These are phyloP conservation scores for Hyaloraphidium curvatum DNA, from an alignment of 192 early-diverging fungal genomes.

Conservation along the genomic window DNA sequence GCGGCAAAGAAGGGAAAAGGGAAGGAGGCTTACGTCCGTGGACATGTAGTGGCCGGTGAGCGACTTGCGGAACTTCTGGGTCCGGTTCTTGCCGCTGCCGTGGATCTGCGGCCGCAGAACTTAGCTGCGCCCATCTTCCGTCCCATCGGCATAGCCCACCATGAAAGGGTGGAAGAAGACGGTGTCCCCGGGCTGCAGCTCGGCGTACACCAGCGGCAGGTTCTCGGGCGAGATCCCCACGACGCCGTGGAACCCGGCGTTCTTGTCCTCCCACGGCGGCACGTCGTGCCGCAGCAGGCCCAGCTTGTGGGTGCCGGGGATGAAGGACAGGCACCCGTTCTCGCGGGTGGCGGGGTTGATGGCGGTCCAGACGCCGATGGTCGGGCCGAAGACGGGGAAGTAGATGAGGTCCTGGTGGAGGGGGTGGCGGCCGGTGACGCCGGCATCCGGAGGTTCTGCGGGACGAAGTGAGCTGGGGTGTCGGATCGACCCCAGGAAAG, in stretches of 20 bases:
- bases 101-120: too few species aligned
- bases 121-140: too few species aligned
- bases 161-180: not conserved
- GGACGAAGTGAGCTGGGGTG: too few species aligned
- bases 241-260: not conserved
- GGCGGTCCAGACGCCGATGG: not conserved
- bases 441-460: too few species aligned
- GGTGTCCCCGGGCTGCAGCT: not conserved
- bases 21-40: too few species aligned
- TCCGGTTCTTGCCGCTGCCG: not conserved
- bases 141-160: too few species aligned
- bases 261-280: not conserved
- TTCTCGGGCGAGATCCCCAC: not conserved
- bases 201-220: not conserved
- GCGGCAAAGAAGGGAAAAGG: too few species aligned
- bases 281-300: not conserved
- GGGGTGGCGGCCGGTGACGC: constrained; percentile 3
- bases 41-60: not conserved
- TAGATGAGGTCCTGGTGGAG: not conserved
- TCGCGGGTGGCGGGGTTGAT: not conserved
- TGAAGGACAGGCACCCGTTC: not conserved
- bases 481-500: too few species aligned
- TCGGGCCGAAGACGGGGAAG: not conserved
- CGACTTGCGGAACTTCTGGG: not conserved
- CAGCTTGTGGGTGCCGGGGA: not conserved